A percentile compares a stretch with the other conserved stretches of the same genome.
Conservation (phyloP, 2,329 filamentous ascomycete genomes). For the Balansia obtecta region DNA sequence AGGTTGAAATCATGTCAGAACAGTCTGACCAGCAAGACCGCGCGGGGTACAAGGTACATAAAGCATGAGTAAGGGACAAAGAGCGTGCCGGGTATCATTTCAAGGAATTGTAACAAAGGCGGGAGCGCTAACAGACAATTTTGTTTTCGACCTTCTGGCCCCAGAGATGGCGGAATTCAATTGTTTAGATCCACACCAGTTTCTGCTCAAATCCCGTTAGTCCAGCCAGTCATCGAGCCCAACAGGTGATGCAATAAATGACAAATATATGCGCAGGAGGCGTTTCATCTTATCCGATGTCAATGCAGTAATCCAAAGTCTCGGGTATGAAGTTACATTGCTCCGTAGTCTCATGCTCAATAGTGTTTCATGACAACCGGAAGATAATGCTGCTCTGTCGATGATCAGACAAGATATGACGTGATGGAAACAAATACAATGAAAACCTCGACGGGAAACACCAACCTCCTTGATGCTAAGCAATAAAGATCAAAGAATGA, state of each 20-base stretch:
- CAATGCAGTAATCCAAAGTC: not conserved
- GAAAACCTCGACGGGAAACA: not conserved
- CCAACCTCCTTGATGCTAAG: not conserved
- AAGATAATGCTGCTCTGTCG: not conserved
- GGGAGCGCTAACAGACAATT: not conserved
- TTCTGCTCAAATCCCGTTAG: not conserved
- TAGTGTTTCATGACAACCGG: slow-evolving; percentile 1
- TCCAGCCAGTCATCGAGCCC: not conserved
- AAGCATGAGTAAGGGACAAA: not conserved
- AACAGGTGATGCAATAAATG: not conserved
- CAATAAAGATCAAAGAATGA: not conserved
- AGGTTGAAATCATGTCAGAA: not conserved
- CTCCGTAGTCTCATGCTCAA: not conserved
- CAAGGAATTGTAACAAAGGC: not conserved
- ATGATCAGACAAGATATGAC: not conserved
- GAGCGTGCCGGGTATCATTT: not conserved
- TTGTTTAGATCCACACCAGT: not conserved
- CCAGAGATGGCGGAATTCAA: not conserved
- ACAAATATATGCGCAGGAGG: not conserved
- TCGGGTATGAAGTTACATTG: not conserved
- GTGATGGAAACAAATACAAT: not conserved
- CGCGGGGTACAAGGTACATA: not conserved
- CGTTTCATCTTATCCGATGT: slow-evolving; percentile 3
- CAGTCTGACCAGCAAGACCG: not conserved
- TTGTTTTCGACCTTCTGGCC: not conserved